A percentile compares a stretch with the other conserved stretches of the same genome.
phyloP scores from a whole-genome alignment of 2,329 filamentous ascomycete species.

The Ophiostoma angusticollis region DNA sequence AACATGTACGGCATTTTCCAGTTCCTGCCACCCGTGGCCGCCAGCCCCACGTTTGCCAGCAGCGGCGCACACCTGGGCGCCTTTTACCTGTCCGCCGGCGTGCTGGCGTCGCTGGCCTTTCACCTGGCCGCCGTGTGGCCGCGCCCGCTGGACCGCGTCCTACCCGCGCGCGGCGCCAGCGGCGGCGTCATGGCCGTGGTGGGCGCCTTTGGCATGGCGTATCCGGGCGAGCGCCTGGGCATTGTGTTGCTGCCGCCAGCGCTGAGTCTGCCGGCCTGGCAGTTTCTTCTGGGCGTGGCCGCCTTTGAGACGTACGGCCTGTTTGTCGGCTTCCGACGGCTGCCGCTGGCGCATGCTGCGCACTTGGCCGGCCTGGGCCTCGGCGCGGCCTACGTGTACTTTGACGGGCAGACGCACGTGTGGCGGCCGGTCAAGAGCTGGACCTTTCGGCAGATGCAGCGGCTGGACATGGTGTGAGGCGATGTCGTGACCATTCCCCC shows the following conservation, averaged over 20 bases:
- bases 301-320: constrained; percentile 16
- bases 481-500: no score
- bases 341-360: constrained; percentile 15
- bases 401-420: constrained; percentile 5
- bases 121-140: constrained; percentile 15
- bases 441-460: constrained; percentile 9
- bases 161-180: constrained; percentile 15
- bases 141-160: constrained; percentile 9
- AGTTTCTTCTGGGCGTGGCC: constrained; percentile 11
- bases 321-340: constrained; percentile 13
- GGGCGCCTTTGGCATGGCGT: constrained; percentile 14
- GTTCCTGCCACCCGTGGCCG: constrained; percentile 16
- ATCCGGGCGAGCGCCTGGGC: constrained; percentile 12
- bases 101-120: constrained; percentile 13
- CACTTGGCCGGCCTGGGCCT: constrained; percentile 16
- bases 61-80: constrained; percentile 17
- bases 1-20: constrained; percentile 20
- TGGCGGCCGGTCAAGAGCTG: constrained; percentile 14
- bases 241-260: constrained; percentile 14
- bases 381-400: constrained; percentile 16
- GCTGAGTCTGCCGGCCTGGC: constrained; percentile 12
- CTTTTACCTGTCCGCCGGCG: constrained; percentile 17
- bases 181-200: constrained; percentile 17
- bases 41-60: constrained; percentile 11
- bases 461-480: constrained; percentile 2